Percentiles rank a stretch among this genome's conserved stretches.
Conservation (phyloP, 2,329 filamentous ascomycete genomes). For the Clarireedia hainanense region DNA sequence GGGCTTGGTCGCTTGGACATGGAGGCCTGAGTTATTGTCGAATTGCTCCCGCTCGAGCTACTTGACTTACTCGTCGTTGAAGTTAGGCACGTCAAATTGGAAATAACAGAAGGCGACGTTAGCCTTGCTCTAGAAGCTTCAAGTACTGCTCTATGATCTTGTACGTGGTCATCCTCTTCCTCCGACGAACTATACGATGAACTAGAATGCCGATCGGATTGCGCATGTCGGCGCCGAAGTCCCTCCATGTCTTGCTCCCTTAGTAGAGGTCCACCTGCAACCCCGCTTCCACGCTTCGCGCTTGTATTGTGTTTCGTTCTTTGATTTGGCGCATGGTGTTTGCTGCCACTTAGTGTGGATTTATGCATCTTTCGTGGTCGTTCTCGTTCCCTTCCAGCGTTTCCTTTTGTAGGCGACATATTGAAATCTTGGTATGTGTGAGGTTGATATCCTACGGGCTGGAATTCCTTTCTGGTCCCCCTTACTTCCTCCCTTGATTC, state of each 20-base stretch:
- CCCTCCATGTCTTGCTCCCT: conserved; percentile 15
- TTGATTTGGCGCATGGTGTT: conserved; percentile 16
- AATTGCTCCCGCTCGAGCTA: conserved; percentile 35
- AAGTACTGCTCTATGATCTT: conserved; percentile 21
- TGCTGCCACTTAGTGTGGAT: conserved; percentile 13
- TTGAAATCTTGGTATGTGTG: conserved; percentile 11
- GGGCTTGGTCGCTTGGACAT: conserved; percentile 18
- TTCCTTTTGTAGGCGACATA: conserved; percentile 18
- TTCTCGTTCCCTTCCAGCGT: conserved; percentile 20
- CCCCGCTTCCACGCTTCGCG: conserved; percentile 13
- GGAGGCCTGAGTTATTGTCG: conserved; percentile 34
- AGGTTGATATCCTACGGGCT: conserved; percentile 9
- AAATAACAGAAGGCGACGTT: conserved; percentile 29
- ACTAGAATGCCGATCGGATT: conserved; percentile 16
- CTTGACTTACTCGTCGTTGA: conserved; percentile 30
- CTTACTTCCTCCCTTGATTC: conserved; percentile 18
- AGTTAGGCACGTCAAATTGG: conserved; percentile 26
- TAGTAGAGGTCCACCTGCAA: not conserved
- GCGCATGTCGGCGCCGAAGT: conserved; percentile 14
- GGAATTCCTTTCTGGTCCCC: conserved; percentile 10
- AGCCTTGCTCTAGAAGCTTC: conserved; percentile 22
- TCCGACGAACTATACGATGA: conserved; percentile 17
- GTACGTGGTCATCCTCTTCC: conserved; percentile 17
- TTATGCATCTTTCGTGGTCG: conserved; percentile 18
- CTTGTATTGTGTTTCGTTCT: conserved; percentile 15